Conservation (phyloP, 768 basidiomycete species). For the Naematelia aurantialba region DNA sequence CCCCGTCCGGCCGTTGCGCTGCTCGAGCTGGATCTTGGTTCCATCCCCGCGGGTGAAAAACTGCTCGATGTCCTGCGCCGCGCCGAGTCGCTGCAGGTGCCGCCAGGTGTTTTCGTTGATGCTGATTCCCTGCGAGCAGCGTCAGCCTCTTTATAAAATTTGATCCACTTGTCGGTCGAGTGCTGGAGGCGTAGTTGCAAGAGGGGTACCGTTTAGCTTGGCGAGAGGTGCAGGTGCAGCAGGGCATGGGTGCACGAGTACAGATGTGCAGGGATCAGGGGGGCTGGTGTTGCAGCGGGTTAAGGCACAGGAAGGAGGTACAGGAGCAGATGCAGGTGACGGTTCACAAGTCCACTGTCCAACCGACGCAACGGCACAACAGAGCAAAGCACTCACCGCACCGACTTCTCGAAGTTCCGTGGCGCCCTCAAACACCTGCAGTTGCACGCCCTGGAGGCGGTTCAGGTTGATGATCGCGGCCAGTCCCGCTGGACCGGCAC, state of each 20-base stretch:
- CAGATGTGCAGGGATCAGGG: too few species aligned
- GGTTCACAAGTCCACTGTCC: too few species aligned
- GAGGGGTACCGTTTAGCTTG: too few species aligned
- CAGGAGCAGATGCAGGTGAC: too few species aligned
- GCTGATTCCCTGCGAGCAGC: slow-evolving; percentile 28
- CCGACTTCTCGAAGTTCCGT: slow-evolving; percentile 35
- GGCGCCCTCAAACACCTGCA: slow-evolving; percentile 32
- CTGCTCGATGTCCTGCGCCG: slow-evolving; percentile 19
- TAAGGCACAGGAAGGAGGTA: too few species aligned
- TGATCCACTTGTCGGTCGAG: too few species aligned
- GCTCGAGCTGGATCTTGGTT: slow-evolving; percentile 2
- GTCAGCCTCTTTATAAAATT: neutral
- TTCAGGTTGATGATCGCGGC: slow-evolving; percentile 23
- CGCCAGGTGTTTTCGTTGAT: slow-evolving; percentile 37
- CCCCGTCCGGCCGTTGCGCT: slow-evolving; percentile 19
- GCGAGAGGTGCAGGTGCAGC: too few species aligned
- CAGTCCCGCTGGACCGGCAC: slow-evolving; percentile 37
- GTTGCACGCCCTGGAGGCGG: slow-evolving; percentile 15
- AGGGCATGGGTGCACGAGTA: too few species aligned
- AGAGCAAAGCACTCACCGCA: slow-evolving; percentile 37
- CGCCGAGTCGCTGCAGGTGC: slow-evolving; percentile 23
- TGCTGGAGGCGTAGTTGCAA: too few species aligned
- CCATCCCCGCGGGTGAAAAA: slow-evolving; percentile 14
- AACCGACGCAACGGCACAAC: too few species aligned
- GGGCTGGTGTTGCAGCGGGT: too few species aligned